Percentiles rank a stretch among this genome's conserved stretches.
These are phyloP conservation scores for Staphylotrichum tortipilum DNA, from an alignment of 495 filamentous ascomycete species.

Conservation along the genomic window DNA sequence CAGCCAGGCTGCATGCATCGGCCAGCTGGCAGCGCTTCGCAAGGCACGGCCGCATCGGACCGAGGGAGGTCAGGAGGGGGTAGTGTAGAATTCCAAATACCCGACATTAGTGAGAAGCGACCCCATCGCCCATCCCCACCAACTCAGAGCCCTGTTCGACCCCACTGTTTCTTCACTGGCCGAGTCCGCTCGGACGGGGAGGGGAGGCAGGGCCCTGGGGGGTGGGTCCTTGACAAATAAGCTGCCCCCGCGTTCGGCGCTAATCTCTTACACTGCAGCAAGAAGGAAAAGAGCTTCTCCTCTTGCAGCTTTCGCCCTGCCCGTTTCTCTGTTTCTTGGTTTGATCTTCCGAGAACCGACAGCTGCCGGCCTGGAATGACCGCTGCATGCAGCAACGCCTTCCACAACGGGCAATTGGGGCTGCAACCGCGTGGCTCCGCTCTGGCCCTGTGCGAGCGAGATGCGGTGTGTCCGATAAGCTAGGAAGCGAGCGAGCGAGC, in stretches of 20 bases:
- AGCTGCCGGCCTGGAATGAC: neutral
- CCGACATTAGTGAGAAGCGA: neutral
- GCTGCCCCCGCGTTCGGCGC: neutral
- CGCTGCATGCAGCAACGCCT: too few relatives aligned
- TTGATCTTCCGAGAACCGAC: neutral
- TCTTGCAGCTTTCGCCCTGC: neutral
- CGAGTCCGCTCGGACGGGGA: neutral
- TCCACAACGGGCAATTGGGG: too few relatives aligned
- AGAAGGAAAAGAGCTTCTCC: neutral
- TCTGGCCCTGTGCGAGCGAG: too few relatives aligned
- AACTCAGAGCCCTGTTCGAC: too few relatives aligned
- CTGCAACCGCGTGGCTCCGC: too few relatives aligned
- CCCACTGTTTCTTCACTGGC: too few relatives aligned
- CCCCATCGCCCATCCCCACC: too few relatives aligned
- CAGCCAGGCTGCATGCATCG: too few relatives aligned
- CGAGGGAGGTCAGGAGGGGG: too few relatives aligned
- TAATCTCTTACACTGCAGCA: neutral
- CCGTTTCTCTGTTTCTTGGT: neutral
- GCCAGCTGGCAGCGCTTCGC: too few relatives aligned
- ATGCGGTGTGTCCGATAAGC: too few relatives aligned
- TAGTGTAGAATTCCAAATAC: constrained; percentile 10
- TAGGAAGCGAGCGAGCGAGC: too few relatives aligned
- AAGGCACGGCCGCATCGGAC: neutral
- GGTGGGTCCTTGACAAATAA: constrained; percentile 4
- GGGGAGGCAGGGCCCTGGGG: neutral